Evolutionary conservation across 2,329 filamentous ascomycete species (phyloP).

Genomic region (Thyridium curvatum): DNA sequence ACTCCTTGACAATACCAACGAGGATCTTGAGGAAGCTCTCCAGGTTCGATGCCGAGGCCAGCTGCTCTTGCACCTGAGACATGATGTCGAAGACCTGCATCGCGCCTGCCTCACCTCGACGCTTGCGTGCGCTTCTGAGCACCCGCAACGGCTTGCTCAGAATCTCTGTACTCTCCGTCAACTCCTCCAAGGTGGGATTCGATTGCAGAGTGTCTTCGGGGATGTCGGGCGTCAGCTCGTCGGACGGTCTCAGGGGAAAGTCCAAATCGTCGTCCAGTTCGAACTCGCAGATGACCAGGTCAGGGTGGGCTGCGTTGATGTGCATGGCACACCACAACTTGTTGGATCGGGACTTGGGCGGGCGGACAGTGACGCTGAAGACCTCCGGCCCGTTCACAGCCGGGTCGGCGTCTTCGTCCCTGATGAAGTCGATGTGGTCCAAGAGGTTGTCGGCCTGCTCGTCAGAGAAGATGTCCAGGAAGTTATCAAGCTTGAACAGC

Average conservation of each 20-base stretch:
- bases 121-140: conserved; percentile 66
- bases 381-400: conserved; percentile 75
- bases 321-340: conserved; percentile 90
- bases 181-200: conserved; percentile 67
- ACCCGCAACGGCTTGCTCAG: conserved; percentile 73
- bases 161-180: conserved; percentile 68
- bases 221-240: conserved; percentile 52
- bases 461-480: conserved; percentile 77
- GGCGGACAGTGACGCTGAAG: conserved; percentile 69
- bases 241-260: conserved; percentile 59
- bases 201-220: conserved; percentile 70
- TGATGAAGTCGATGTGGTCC: conserved; percentile 83
- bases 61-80: conserved; percentile 84
- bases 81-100: conserved; percentile 92
- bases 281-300: conserved; percentile 80
- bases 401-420: conserved; percentile 74
- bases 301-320: conserved; percentile 59
- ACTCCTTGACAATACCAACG: conserved; percentile 79
- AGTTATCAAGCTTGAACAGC: conserved; percentile 67
- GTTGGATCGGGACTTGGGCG: conserved; percentile 44
- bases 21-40: conserved; percentile 73
- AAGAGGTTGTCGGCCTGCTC: conserved; percentile 79
- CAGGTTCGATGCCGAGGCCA: conserved; percentile 64
- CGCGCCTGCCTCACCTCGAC: conserved; percentile 70
- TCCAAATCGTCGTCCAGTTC: conserved; percentile 72